These are phyloP conservation scores for Russula sp. DNA, from an alignment of 768 basidiomycete species.

Conservation along the genomic window DNA sequence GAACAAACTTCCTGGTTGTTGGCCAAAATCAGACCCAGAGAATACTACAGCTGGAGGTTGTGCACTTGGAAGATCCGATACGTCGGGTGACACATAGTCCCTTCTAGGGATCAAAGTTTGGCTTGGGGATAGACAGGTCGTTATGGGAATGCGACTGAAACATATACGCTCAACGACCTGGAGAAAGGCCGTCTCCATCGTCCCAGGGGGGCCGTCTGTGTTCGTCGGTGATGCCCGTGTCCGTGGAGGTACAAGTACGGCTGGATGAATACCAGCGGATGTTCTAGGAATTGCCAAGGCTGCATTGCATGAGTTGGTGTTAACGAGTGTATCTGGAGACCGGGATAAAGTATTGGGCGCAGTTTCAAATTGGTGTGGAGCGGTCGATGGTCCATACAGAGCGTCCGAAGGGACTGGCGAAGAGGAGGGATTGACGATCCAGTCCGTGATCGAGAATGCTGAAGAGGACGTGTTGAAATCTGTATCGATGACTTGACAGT, in stretches of 20 bases:
- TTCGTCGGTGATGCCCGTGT: background rate
- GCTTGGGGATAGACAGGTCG: background rate
- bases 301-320: background rate
- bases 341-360: background rate
- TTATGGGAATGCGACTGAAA: background rate
- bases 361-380: background rate
- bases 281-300: background rate
- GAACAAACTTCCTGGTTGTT: background rate
- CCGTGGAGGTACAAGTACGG: background rate
- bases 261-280: background rate
- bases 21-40: background rate
- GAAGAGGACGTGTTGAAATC: constrained; percentile 8
- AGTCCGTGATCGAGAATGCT: constrained; percentile 15
- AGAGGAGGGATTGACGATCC: constrained; percentile 13
- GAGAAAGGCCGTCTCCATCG: background rate
- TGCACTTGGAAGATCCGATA: background rate
- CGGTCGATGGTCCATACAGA: background rate
- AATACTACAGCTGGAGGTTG: background rate
- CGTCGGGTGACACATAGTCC: background rate
- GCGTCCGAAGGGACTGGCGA: constrained; percentile 3
- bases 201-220: background rate
- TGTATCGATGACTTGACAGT: background rate
- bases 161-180: constrained; percentile 4
- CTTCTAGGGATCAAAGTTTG: background rate
- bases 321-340: background rate